Evolutionary conservation across 2,329 filamentous ascomycete genomes (phyloP).

Genomic region (Sclerotinia borealis): DNA sequence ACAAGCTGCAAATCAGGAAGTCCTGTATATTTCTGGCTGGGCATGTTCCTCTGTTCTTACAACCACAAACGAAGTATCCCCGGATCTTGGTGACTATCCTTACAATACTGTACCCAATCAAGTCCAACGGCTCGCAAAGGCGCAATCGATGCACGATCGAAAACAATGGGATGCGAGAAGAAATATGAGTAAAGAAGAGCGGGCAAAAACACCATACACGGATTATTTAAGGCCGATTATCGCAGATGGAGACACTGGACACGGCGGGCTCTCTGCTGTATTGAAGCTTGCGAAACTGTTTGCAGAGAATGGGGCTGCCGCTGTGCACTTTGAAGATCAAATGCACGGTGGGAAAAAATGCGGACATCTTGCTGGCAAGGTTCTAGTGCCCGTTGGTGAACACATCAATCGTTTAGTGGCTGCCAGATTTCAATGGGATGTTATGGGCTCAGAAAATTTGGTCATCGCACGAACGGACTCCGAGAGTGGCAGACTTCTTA

Average conservation of each 20-base stretch:
- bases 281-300: constrained; percentile 96
- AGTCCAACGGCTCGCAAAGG: constrained; percentile 92
- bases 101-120: constrained; percentile 99
- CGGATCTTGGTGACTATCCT: constrained; percentile 97
- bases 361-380: constrained; percentile 92
- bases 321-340: constrained; percentile 97
- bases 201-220: constrained; percentile 70
- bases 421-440: constrained; percentile 93
- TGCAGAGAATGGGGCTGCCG: constrained; percentile 92
- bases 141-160: constrained; percentile 92
- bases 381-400: constrained; percentile 86
- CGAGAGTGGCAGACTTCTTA: constrained; percentile 85
- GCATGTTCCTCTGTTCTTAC: constrained; percentile 92
- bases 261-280: constrained; percentile 87
- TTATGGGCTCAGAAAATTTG: constrained; percentile 94
- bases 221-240: constrained; percentile 95
- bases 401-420: constrained; percentile 94
- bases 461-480: constrained; percentile 94
- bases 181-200: constrained; percentile 67
- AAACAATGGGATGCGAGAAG: constrained; percentile 86
- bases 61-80: constrained; percentile 91
- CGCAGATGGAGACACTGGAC: constrained; percentile 92
- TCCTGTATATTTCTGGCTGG: constrained; percentile 95
- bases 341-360: constrained; percentile 98
- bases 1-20: constrained; percentile 91